Conservation (phyloP, 1,284 basidiomycete species). For the Fomitopsis pinicola region DNA sequence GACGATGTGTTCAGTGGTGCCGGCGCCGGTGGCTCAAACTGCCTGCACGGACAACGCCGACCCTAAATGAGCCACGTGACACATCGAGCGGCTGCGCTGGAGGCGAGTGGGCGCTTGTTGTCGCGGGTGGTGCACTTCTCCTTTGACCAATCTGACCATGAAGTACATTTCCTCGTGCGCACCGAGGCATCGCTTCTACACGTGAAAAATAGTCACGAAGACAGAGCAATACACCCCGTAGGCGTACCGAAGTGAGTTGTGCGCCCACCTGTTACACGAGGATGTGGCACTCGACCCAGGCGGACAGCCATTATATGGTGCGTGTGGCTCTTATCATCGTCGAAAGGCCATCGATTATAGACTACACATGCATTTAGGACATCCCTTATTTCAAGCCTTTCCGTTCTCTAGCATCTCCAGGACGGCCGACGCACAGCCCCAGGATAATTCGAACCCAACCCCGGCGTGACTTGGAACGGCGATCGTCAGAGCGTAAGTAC, state of each 20-base stretch:
- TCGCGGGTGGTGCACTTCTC: no score
- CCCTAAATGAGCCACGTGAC: neutral
- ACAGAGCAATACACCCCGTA: no score
- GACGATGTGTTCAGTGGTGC: neutral
- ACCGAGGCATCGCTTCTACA: no score
- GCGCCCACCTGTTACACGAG: no score
- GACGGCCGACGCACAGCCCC: conserved; percentile 3
- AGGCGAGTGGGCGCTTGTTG: neutral
- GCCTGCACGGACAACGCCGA: neutral
- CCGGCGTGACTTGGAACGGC: neutral
- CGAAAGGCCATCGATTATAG: neutral
- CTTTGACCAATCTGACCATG: no score
- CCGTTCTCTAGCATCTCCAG: conserved; percentile 3
- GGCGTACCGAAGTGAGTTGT: no score
- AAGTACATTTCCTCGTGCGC: no score
- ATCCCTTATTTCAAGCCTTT: neutral
- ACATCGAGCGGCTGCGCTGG: neutral
- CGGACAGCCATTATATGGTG: no score
- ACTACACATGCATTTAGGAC: neutral
- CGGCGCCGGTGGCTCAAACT: neutral
- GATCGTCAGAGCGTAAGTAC: neutral
- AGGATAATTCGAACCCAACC: conserved; percentile 4
- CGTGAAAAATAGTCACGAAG: no score
- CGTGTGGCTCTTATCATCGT: no score
- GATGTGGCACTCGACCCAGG: no score